Base-by-base conservation (phyloP, 768 basidiomycete species). In the Guyanaporus albipodus region DNA sequence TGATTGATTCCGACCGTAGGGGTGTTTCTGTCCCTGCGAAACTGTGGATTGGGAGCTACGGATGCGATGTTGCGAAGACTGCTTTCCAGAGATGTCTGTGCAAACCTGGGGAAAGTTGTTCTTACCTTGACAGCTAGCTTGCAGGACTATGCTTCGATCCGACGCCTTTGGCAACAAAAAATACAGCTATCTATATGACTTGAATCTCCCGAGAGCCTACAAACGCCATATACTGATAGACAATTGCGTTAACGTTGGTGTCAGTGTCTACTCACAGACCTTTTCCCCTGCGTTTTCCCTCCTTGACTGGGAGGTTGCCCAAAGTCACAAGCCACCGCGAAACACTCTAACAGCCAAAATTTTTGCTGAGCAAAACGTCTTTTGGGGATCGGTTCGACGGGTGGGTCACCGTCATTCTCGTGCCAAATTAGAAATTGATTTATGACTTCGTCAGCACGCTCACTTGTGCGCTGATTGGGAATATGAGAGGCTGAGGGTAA, bases 31-130 rank as follows among this genome's bases (percentile, higher is more conserved):
- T 34, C 42, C 48, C 0, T 57, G 56, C 7, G 44, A 57, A 12
- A 54, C 42, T 2, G 6, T 58, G 15, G 24, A 54, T 21, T 53
- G 56, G 56, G 37, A 36, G 1, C 26, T 57, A 28, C 48, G 56
- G 33, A 46, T 54, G 42, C 52, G 48, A 39, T 40, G 39, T 2
- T 54, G 56, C 37, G 3, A 14, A 8, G 9, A 17, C 3, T 54
- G 56, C 23, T 36, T 46, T 18, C 35, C 38, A 19, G 27, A 40
- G n/a, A 42, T 57, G 55, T 57, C 15, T 15, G 50, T 48, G 15
- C 28, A 19, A 15, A n/a, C 21, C 14, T 11, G 9, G 8, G 10
- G 12, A 9, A 31, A 5, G 14, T 2, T 19, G 6, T 21, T 14
- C 8, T 15, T 5, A 8, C 4, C 11, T 32, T 42, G 29, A 57